phyloP scores from a whole-genome alignment of 208 protist species.

The Trypanosoma caninum region DNA sequence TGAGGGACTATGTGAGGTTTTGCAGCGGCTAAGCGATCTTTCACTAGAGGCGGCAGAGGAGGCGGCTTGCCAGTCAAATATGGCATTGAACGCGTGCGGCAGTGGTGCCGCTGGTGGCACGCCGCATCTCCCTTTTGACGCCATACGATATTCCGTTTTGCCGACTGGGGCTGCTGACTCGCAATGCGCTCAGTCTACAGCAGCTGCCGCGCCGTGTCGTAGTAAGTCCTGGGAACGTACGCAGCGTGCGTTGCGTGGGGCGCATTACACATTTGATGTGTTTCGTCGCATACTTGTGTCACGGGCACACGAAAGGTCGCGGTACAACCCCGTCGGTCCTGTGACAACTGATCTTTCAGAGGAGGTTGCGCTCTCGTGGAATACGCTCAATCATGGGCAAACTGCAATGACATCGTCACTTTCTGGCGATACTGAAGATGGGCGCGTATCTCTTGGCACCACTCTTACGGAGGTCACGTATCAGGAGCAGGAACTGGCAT shows the following conservation, averaged over 20 bases:
- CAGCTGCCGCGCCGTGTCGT: neutral
- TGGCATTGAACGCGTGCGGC: neutral
- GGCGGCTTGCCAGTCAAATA: slow-evolving; percentile 21
- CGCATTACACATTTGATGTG: slow-evolving; percentile 56
- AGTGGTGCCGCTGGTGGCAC: too few relatives aligned
- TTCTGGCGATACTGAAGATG: neutral
- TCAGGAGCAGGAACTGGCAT: slow-evolving; percentile 77
- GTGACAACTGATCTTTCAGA: slow-evolving; percentile 34
- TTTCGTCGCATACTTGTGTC: slow-evolving; percentile 67
- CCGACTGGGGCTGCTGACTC: neutral
- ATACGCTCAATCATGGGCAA: slow-evolving; percentile 30
- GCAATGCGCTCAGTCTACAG: neutral
- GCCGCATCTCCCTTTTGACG: slow-evolving; percentile 50
- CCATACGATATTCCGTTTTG: slow-evolving; percentile 54
- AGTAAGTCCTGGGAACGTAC: slow-evolving; percentile 46
- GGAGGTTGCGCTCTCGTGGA: slow-evolving; percentile 29
- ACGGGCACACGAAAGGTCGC: slow-evolving; percentile 41
- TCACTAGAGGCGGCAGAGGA: slow-evolving; percentile 55
- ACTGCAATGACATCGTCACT: neutral
- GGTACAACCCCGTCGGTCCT: slow-evolving; percentile 44
- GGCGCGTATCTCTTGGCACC: slow-evolving; percentile 26
- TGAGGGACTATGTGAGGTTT: slow-evolving; percentile 60
- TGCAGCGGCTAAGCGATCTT: slow-evolving; percentile 41
- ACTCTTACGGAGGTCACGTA: slow-evolving; percentile 65
- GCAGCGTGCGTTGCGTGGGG: slow-evolving; percentile 53